phyloP scores from a whole-genome alignment of 2,329 filamentous ascomycete genomes.

The Xylogone sp. region DNA sequence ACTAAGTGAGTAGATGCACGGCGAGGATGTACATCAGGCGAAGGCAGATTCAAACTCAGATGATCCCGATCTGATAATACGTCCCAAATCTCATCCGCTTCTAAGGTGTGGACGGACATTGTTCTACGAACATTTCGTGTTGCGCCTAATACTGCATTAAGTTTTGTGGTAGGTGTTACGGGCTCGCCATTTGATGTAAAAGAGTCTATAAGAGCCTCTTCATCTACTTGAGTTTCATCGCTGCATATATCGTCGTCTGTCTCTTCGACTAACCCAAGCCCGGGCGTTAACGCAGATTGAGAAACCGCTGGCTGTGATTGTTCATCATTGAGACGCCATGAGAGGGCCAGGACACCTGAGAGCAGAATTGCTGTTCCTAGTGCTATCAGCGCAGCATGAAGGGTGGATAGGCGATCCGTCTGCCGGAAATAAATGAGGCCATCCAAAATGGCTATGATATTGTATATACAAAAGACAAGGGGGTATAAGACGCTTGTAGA shows the following conservation, averaged over 20 bases:
- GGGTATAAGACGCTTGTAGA: slow-evolving; percentile 96
- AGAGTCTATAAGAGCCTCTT: slow-evolving; percentile 25
- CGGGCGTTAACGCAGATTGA: slow-evolving; percentile 72
- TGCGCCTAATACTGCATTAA: slow-evolving; percentile 24
- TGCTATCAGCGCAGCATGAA: slow-evolving; percentile 78
- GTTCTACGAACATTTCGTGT: slow-evolving; percentile 23
- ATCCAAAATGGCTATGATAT: slow-evolving; percentile 96
- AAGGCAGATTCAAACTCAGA: slow-evolving; percentile 23
- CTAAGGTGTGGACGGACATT: slow-evolving; percentile 36
- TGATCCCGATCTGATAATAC: slow-evolving; percentile 73
- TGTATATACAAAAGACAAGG: slow-evolving; percentile 97
- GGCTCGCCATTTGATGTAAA: slow-evolving; percentile 24
- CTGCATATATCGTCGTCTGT: slow-evolving; percentile 51
- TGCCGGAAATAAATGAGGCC: slow-evolving; percentile 96
- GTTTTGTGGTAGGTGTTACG: slow-evolving; percentile 26
- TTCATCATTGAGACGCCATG: slow-evolving; percentile 86
- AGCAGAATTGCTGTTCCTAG: slow-evolving; percentile 84
- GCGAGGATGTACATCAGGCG: slow-evolving; percentile 2
- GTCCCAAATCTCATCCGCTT: slow-evolving; percentile 81
- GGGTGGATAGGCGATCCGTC: slow-evolving; percentile 69
- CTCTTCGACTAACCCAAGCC: slow-evolving; percentile 75
- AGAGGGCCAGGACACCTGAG: slow-evolving; percentile 82
- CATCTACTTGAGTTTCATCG: slow-evolving; percentile 42
- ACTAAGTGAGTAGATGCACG: slow-evolving; percentile 10
- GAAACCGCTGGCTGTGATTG: slow-evolving; percentile 57